Conservation (phyloP, 192 early-diverging fungal species). For the Chytriomyces sp. region DNA sequence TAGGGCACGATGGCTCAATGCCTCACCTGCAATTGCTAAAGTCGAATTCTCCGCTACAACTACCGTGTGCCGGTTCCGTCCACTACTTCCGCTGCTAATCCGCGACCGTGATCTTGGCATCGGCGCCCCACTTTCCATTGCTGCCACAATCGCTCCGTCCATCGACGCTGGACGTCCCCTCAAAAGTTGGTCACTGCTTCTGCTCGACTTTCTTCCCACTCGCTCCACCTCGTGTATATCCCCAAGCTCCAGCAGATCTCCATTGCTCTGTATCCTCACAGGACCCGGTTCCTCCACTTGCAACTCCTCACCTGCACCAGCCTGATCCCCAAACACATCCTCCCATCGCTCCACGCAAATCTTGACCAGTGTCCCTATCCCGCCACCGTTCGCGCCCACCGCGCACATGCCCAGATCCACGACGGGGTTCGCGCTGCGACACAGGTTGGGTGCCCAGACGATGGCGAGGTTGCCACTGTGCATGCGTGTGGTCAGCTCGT, state of each 20-base stretch:
- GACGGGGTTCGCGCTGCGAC: constrained; percentile 50
- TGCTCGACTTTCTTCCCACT: constrained; percentile 2
- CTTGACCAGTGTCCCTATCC: constrained; percentile 41
- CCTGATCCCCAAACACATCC: constrained; percentile 38
- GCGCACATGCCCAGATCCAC: constrained; percentile 52
- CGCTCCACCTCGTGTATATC: not conserved
- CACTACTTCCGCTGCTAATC: not conserved
- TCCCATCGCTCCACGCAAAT: constrained; percentile 40
- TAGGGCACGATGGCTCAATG: constrained; percentile 4
- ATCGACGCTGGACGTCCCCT: not conserved
- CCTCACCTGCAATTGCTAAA: constrained; percentile 7
- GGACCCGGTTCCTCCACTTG: no score
- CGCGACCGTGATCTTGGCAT: not conserved
- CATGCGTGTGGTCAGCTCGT: constrained; percentile 79
- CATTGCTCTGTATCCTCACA: no score
- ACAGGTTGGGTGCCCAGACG: constrained; percentile 87
- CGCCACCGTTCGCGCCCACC: constrained; percentile 37
- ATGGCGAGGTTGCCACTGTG: constrained; percentile 78
- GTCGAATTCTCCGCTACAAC: constrained; percentile 17
- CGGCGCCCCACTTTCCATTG: not conserved
- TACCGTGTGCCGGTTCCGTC: constrained; percentile 3
- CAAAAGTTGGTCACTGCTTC: not conserved
- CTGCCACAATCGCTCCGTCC: not conserved
- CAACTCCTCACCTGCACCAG: no score
- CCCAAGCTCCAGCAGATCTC: not conserved